Conservation (phyloP, 176 grass and related monocot genomes). For the Thalia dealbata region DNA sequence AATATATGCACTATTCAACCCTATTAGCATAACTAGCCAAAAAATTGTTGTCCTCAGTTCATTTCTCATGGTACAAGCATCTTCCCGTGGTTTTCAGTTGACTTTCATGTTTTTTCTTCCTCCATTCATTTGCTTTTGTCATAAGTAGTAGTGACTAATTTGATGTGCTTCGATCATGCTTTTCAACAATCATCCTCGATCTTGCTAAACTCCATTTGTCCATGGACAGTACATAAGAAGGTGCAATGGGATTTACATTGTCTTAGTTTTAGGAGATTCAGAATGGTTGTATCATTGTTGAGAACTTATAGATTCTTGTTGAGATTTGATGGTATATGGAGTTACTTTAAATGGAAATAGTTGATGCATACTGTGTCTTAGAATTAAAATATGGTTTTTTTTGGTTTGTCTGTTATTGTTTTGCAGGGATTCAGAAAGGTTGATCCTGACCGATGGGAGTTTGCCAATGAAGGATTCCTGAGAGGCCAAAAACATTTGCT, state of each 20-base stretch:
- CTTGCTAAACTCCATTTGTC: no score
- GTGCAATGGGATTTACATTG: not conserved
- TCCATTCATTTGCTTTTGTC: no score
- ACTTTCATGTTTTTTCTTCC: no score
- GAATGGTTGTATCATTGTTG: not conserved
- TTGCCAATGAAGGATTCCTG: slow-evolving; percentile 71
- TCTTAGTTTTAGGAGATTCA: not conserved
- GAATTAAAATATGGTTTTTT: not conserved
- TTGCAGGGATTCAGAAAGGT: slow-evolving; percentile 84
- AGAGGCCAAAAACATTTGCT: slow-evolving; percentile 64
- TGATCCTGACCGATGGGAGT: slow-evolving; percentile 83
- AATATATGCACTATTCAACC: no score
- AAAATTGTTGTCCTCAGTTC: no score
- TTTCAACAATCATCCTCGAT: no score
- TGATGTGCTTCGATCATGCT: no score
- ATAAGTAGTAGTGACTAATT: no score
- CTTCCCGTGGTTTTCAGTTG: no score
- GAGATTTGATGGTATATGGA: not conserved
- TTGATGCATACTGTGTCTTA: not conserved
- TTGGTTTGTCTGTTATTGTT: slow-evolving; percentile 8
- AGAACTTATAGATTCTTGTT: not conserved
- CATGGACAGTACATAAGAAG: no score
- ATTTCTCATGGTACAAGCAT: no score
- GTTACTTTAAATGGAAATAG: not conserved
- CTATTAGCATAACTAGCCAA: no score